A percentile compares a stretch with the other conserved stretches of the same genome.
Conservation (phyloP, 352 stramenopile genomes). For the Phytophthora meadii region DNA sequence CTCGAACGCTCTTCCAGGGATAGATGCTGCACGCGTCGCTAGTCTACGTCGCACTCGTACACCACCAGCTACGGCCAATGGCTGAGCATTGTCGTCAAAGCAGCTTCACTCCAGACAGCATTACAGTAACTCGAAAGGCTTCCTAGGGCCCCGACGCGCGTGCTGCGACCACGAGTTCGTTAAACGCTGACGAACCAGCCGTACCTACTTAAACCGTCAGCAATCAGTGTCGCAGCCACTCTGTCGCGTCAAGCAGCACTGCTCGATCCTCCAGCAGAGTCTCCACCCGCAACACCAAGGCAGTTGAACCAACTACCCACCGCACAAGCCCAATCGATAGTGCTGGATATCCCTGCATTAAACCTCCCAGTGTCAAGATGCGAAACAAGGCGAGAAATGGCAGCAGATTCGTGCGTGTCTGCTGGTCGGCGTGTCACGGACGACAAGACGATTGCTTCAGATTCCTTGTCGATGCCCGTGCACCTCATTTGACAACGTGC, state of each 20-base stretch:
- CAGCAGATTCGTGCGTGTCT: not conserved
- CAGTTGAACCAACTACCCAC: too few species aligned
- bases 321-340: too few species aligned
- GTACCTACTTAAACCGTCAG: not conserved
- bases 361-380: not conserved
- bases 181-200: conserved; percentile 6
- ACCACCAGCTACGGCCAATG: too few species aligned
- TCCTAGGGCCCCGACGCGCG: not conserved
- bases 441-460: conserved; percentile 31
- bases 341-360: too few species aligned
- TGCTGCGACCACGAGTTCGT: conserved; percentile 4
- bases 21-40: too few species aligned
- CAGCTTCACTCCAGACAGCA: not conserved
- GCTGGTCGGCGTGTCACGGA: conserved; percentile 9
- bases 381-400: not conserved
- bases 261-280: not conserved
- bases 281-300: too few species aligned
- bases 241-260: not conserved
- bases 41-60: too few species aligned
- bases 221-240: conserved; percentile 1
- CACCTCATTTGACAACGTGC: conserved; percentile 25
- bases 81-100: not conserved
- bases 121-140: not conserved
- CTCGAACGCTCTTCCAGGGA: too few species aligned
- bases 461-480: conserved; percentile 4